Evolutionary conservation across 2,329 filamentous ascomycete genomes (phyloP).

Genomic region (Anisogramma anomala): DNA sequence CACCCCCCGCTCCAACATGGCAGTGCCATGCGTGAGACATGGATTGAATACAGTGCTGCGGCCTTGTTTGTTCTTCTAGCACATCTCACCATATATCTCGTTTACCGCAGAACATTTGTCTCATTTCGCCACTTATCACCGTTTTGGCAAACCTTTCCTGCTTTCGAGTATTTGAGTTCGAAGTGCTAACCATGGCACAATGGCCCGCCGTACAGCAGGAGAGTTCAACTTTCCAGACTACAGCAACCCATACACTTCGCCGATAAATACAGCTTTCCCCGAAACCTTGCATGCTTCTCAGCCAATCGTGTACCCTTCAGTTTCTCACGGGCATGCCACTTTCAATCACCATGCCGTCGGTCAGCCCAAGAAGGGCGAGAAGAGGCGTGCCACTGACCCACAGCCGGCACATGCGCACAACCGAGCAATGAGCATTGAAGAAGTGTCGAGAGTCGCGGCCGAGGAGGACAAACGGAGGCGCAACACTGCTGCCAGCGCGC

Average conservation of each 20-base stretch:
- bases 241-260: constrained; percentile 37
- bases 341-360: constrained; percentile 19
- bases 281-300: constrained; percentile 40
- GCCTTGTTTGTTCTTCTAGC: background rate
- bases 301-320: constrained; percentile 35
- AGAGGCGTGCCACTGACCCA: constrained; percentile 33
- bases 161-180: constrained; percentile 3
- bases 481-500: constrained; percentile 78
- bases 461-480: constrained; percentile 85
- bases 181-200: constrained; percentile 33
- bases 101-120: background rate
- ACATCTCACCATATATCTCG: background rate
- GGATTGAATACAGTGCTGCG: background rate
- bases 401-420: constrained; percentile 23
- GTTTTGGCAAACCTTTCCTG: background rate
- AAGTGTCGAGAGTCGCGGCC: constrained; percentile 59
- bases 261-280: constrained; percentile 34
- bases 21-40: background rate
- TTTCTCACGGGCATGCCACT: constrained; percentile 24
- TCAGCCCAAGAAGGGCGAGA: constrained; percentile 27
- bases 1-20: background rate
- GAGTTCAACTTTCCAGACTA: constrained; percentile 48
- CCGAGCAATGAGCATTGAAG: constrained; percentile 50
- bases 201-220: constrained; percentile 33
- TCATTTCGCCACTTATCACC: background rate